Percentiles rank a stretch among this genome's conserved stretches.
Conservation (phyloP, 768 basidiomycete species). For the Chiua virens region DNA sequence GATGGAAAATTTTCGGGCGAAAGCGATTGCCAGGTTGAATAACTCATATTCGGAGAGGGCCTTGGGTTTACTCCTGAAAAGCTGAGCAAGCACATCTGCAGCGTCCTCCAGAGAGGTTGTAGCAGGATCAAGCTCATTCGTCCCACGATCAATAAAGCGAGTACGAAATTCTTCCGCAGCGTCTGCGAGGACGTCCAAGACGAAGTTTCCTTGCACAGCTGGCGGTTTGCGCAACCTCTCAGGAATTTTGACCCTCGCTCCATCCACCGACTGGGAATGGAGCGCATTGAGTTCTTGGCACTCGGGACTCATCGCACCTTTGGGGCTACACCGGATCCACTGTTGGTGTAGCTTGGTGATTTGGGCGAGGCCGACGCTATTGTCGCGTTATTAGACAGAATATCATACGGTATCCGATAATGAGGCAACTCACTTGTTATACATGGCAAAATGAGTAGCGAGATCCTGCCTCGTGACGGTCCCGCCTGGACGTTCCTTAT, state of each 20-base stretch:
- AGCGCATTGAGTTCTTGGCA: constrained; percentile 73
- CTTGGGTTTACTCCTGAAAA: constrained; percentile 51
- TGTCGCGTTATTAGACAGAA: neutral
- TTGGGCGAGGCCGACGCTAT: constrained; percentile 56
- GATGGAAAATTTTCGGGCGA: constrained; percentile 44
- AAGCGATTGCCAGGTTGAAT: constrained; percentile 47
- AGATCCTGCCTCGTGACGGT: constrained; percentile 54
- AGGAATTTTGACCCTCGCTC: constrained; percentile 45
- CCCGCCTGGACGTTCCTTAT: constrained; percentile 51
- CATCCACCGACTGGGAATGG: constrained; percentile 70
- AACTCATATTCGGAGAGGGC: constrained; percentile 63
- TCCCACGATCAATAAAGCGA: constrained; percentile 36
- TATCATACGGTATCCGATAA: neutral
- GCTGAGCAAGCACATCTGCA: constrained; percentile 39
- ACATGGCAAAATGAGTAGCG: constrained; percentile 64
- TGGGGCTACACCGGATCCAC: constrained; percentile 55
- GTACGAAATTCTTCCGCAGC: constrained; percentile 47
- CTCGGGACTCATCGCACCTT: constrained; percentile 60
- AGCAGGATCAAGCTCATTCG: constrained; percentile 19
- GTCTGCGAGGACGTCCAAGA: constrained; percentile 52
- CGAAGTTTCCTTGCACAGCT: constrained; percentile 39
- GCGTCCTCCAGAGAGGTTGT: constrained; percentile 38
- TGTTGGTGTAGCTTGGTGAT: constrained; percentile 57
- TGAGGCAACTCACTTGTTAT: constrained; percentile 50
- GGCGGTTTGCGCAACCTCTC: constrained; percentile 48